phyloP scores from a whole-genome alignment of 2,329 filamentous ascomycete genomes.

The Graphilbum ipis-grandicollis region DNA sequence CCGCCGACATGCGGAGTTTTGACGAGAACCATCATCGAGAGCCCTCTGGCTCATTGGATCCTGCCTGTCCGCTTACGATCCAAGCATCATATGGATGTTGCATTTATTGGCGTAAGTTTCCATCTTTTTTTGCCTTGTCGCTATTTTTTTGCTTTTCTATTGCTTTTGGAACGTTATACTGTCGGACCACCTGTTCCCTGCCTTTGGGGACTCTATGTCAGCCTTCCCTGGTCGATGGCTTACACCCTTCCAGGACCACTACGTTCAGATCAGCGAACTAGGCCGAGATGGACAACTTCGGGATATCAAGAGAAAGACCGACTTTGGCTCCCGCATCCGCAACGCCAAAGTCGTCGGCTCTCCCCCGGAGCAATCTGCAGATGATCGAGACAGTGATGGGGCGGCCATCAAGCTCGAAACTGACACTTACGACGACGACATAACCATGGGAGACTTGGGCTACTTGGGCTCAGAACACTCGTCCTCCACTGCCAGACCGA shows the following conservation, averaged over 20 bases:
- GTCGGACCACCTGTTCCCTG: too few relatives aligned
- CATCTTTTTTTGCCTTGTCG: not conserved
- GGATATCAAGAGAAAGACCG: conserved; percentile 57
- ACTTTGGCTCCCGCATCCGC: conserved; percentile 65
- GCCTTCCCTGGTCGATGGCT: not conserved
- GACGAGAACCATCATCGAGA: conserved; percentile 60
- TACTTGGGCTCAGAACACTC: not conserved
- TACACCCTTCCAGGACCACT: conserved; percentile 40
- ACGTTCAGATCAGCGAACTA: conserved; percentile 66
- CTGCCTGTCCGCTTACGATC: conserved; percentile 65
- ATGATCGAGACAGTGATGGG: conserved; percentile 6
- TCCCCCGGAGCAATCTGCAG: conserved; percentile 13
- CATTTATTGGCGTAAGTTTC: conserved; percentile 59
- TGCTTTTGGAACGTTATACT: too few relatives aligned
- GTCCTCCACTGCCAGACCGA: too few relatives aligned
- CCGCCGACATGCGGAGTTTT: conserved; percentile 52
- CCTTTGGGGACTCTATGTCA: too few relatives aligned
- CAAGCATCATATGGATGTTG: conserved; percentile 57
- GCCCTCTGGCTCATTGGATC: conserved; percentile 59
- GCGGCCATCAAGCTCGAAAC: conserved; percentile 2
- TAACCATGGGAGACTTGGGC: conserved; percentile 3
- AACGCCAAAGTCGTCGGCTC: conserved; percentile 62
- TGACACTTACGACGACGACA: not conserved
- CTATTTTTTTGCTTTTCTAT: conserved; percentile 2
- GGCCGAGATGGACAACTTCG: conserved; percentile 50